Conservation (phyloP, 495 filamentous ascomycete genomes). For the Jackrogersella minutella region DNA sequence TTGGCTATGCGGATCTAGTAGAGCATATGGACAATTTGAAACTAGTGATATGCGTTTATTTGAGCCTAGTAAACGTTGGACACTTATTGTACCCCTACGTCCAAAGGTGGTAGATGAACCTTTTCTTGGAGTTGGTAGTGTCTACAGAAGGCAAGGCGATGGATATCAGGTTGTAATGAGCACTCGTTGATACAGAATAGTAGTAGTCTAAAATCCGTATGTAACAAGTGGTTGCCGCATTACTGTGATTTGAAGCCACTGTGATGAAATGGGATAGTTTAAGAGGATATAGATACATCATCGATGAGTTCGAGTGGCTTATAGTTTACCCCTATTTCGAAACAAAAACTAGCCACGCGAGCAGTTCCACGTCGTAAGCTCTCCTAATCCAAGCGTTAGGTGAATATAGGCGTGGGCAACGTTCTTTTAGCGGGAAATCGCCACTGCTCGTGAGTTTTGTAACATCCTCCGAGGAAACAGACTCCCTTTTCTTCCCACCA, state of each 20-base stretch:
- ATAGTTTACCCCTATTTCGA: not conserved
- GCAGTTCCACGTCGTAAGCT: not conserved
- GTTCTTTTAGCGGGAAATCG: not conserved
- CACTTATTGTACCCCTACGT: not conserved
- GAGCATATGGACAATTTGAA: constrained; percentile 16
- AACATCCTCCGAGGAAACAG: not conserved
- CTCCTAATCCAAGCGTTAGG: not conserved
- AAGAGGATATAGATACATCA: not conserved
- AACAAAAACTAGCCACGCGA: constrained; percentile 2
- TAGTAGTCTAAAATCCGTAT: too few relatives aligned
- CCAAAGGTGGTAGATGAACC: not conserved
- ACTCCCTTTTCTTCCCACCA: too few relatives aligned
- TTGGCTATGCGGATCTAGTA: not conserved
- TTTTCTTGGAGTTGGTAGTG: not conserved
- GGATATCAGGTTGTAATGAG: too few relatives aligned
- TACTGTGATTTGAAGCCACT: too few relatives aligned
- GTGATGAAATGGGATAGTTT: not conserved
- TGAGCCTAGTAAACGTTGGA: not conserved
- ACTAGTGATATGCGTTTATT: constrained; percentile 19
- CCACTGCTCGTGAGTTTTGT: not conserved
- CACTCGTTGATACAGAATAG: too few relatives aligned
- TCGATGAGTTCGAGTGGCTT: too few relatives aligned
- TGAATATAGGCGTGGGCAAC: not conserved
- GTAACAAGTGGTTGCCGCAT: too few relatives aligned
- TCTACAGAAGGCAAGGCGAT: not conserved